phyloP scores from a whole-genome alignment of 2,329 filamentous ascomycete species.

The Fusarium penzigii region DNA sequence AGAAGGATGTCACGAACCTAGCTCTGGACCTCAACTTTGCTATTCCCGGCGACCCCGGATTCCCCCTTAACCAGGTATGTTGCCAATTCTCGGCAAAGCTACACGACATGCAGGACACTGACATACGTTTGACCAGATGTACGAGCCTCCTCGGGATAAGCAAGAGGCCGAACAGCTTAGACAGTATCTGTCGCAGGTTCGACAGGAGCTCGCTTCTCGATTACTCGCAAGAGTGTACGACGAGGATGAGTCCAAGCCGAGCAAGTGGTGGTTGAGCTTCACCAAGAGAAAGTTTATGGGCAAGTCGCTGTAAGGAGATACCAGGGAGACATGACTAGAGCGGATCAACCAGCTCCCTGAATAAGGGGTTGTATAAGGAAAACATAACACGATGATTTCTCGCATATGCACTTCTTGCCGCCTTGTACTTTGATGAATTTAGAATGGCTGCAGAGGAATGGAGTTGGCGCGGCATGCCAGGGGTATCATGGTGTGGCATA shows the following conservation, averaged over 20 bases:
- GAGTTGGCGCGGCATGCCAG: conserved; percentile 13
- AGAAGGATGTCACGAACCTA: conserved; percentile 81
- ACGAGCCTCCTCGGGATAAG: conserved; percentile 82
- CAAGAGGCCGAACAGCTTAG: conserved; percentile 87
- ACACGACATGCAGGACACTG: not conserved
- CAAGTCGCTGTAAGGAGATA: conserved; percentile 67
- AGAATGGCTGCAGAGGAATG: conserved; percentile 4
- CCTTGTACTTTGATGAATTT: not conserved
- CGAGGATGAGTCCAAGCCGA: conserved; percentile 70
- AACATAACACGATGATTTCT: conserved; percentile 8
- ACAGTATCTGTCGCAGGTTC: conserved; percentile 88
- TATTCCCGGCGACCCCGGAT: conserved; percentile 88
- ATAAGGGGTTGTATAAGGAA: conserved; percentile 22
- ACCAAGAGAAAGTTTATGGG: conserved; percentile 99
- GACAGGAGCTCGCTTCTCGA: conserved; percentile 84
- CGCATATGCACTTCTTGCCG: conserved; percentile 6
- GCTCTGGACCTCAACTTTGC: conserved; percentile 93
- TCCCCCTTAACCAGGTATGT: conserved; percentile 83
- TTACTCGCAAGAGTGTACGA: conserved; percentile 86
- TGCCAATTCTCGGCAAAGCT: not conserved
- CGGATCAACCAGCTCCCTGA: conserved; percentile 17
- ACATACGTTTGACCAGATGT: conserved; percentile 57
- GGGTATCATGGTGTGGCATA: conserved; percentile 20
- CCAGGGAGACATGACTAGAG: conserved; percentile 20
- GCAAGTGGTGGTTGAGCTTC: conserved; percentile 98